Base-by-base conservation (phyloP, 108 stramenopile species). In the Asterionellopsis glacialis region DNA sequence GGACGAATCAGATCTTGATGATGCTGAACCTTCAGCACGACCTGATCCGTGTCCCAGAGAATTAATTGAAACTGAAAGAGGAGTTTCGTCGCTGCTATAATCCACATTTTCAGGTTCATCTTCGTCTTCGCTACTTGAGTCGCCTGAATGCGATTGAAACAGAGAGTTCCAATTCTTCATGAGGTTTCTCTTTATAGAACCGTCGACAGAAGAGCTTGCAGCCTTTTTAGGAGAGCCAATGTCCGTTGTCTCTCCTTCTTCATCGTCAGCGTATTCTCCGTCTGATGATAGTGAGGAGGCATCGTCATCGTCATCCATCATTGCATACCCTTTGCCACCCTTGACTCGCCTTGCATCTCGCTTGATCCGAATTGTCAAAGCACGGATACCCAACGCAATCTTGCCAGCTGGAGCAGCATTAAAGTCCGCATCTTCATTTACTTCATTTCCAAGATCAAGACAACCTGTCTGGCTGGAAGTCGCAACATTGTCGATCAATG, bases 1-100 rank as follows among this genome's bases (percentile, higher is more conserved):
- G 13, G 64, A 55, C 14, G 54, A 39, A 45, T 65, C 64, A 16
- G 64, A 47, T 16, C n/a, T 16, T 19, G 56, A 57, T 39, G 56
- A 57, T 9, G 7, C 41, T 5, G 56, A 41, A 48, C 21, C 47
- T 48, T 21, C 47, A 19, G 4, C 47, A 21, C 21, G 16, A 9
- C 21, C 47, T 21, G 47, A 21, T 16, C 16, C 21, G 9, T 48
- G 16, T 9, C 47, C 47, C 16, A 19, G 9, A 16, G 47, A 48
- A 19, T 16, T 19, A 9, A 48, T 16, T 9, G 47, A 48, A 9
- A 48, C 47, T 21, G 21, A 48, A 48, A 16, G 16, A 19, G 19
- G 16, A 4, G 47, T 48, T 48, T 48, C 47, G 21, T 48, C 47
- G 47, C 47, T 48, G 9, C 47, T 48, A 9, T 48, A 48, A 21